Evolutionary conservation across 2,329 filamentous ascomycete species (phyloP), one percentile per base, ranked within the genome.

Genomic region (Cadophora gregata): DNA sequence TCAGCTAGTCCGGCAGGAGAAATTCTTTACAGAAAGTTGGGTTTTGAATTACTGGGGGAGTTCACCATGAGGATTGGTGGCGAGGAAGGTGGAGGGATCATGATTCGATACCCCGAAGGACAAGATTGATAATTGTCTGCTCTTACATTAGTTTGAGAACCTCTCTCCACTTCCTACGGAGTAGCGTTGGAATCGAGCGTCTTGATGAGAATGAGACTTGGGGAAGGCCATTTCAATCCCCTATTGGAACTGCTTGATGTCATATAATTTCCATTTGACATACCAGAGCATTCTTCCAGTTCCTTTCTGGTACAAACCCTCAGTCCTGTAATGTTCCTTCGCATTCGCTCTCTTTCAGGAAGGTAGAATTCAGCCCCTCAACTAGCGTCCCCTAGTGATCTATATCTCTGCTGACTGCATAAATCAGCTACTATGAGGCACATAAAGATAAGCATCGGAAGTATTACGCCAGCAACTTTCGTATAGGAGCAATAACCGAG

Each of bases 11-110:
- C 64, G 9, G 63, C 62, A 33, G 74, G 73, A 1, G 70, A 72
- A 56, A 64, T 24, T 3, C 38, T 76, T 53, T 75, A 75, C 67
- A 55, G 69, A 10, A 75, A 69, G n/a, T 14, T 75, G 31, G 73
- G 74, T 0, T 74, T 75, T 63, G 66, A 67, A 24, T 45, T 59
- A 61, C 14, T 73, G 12, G 73, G 69, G 4, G 64, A 71, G 25
- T 74, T 71, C 38, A 67, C 66, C 10, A 50, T 51, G 42, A 19
- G 38, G n/a, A 27, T 65, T 29, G 64, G 61, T 16, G 55, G 53
- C 9, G 62, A 70, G 36, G 48, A 48, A n/a, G 69, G 69, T 8
- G 71, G 71, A 33, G 73, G 72, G 6, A 64, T 71, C 62, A 71
- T 74, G 66, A 68, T 74, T 45, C 69, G 67, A 68, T 72, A 69